Percentiles rank a stretch among this genome's conserved stretches.
These are phyloP conservation scores for Trichoderma cornu-damae DNA, from an alignment of 2,329 filamentous ascomycete species.

Conservation along the genomic window DNA sequence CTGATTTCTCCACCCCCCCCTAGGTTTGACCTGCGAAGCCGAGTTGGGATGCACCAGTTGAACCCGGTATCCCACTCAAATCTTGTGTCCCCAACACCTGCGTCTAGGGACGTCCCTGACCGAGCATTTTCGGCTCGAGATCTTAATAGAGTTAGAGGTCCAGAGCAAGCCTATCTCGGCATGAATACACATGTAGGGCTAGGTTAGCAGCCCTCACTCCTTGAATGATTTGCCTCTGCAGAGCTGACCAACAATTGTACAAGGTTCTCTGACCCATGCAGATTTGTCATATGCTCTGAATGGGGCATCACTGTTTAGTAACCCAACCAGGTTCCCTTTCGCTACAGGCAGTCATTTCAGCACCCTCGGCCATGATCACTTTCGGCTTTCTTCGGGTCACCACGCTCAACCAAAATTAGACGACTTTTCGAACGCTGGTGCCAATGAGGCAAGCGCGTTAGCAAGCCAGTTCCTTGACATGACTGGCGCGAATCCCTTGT, in stretches of 20 bases:
- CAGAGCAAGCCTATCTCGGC: conserved; percentile 17
- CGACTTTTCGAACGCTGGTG: conserved; percentile 22
- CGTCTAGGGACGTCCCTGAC: conserved; percentile 27
- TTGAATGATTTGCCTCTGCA: background rate
- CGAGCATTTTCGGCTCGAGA: conserved; percentile 27
- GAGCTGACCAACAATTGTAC: background rate
- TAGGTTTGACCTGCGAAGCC: conserved; percentile 33
- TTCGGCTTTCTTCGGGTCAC: conserved; percentile 25
- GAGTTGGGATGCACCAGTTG: conserved; percentile 34
- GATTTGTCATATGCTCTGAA: conserved; percentile 30
- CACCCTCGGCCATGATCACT: conserved; percentile 26
- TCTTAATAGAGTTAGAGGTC: conserved; percentile 21
- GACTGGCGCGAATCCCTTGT: conserved; percentile 32
- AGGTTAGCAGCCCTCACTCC: conserved; percentile 18
- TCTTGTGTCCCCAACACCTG: conserved; percentile 34
- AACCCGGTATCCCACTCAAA: conserved; percentile 37
- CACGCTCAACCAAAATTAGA: conserved; percentile 29
- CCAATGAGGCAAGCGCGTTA: conserved; percentile 22
- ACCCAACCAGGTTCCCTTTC: conserved; percentile 30
- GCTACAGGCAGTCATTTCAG: conserved; percentile 24
- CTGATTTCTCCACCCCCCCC: background rate
- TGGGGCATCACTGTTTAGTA: conserved; percentile 31
- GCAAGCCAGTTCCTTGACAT: conserved; percentile 28
- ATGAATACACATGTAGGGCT: conserved; percentile 18
- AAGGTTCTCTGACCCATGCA: conserved; percentile 27